These are phyloP conservation scores for Magnaporthiopsis incrustans DNA, from an alignment of 2,329 filamentous ascomycete species.

Conservation along the genomic window DNA sequence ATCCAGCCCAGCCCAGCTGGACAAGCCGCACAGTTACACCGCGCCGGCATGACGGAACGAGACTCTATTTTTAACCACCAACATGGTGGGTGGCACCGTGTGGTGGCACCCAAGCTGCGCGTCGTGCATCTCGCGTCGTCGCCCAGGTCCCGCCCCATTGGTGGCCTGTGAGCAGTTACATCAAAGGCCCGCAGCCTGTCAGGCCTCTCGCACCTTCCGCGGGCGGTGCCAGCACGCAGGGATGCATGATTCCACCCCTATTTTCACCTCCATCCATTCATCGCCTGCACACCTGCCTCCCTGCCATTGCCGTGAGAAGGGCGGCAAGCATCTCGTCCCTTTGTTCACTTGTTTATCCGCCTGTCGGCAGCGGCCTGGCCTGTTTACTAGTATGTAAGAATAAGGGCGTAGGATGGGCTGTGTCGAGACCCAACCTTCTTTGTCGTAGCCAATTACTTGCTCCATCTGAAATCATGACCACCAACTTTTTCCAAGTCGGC, in stretches of 20 bases:
- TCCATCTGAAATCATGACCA: neutral
- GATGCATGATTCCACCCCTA: constrained; percentile 1
- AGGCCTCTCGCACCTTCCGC: neutral
- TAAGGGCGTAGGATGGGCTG: no score
- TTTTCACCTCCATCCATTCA: neutral
- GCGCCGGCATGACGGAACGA: constrained; percentile 11
- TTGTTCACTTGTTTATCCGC: no score
- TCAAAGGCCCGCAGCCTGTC: neutral
- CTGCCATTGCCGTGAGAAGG: neutral
- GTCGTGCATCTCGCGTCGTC: neutral
- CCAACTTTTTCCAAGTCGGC: neutral
- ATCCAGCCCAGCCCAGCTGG: constrained; percentile 5
- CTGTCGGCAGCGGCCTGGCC: neutral
- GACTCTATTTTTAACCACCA: constrained; percentile 1
- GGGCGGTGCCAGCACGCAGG: constrained; percentile 4
- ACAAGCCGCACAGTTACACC: constrained; percentile 15
- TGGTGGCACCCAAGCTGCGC: neutral
- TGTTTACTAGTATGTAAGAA: neutral
- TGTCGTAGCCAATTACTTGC: neutral
- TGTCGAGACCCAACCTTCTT: no score
- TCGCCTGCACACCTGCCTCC: neutral
- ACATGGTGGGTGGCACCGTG: neutral
- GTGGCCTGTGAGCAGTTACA: neutral
- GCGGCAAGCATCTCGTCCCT: neutral
- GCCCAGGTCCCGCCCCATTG: neutral